These are phyloP conservation scores for Cetraspora pellucida DNA, from an alignment of 192 early-diverging fungal genomes.

Conservation along the genomic window DNA sequence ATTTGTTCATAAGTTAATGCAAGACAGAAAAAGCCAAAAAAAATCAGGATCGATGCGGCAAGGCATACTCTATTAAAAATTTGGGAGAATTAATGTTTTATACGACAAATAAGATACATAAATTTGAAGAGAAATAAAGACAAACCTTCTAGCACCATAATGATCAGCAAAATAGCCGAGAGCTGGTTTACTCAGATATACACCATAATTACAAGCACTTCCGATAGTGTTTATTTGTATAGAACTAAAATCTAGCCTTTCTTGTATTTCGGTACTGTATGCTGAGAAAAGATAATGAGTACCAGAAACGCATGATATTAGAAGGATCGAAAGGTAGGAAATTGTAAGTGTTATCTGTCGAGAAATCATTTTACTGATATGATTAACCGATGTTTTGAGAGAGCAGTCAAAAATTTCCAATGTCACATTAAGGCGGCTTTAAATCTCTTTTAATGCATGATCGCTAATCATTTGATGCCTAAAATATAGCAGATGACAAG, in stretches of 20 bases:
- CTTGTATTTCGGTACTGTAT: constrained; percentile 57
- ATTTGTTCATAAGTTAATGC: constrained; percentile 4
- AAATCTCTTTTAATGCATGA: no score
- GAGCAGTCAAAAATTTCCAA: no score
- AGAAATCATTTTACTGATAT: not conserved
- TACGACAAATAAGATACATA: not conserved
- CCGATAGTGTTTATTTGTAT: constrained; percentile 66
- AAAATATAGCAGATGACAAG: no score
- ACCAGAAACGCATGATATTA: constrained; percentile 57
- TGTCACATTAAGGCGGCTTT: no score
- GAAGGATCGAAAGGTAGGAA: constrained; percentile 48
- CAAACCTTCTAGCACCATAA: constrained; percentile 40
- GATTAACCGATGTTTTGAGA: no score
- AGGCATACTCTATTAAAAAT: not conserved
- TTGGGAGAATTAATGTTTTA: not conserved
- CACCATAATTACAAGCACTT: constrained; percentile 64
- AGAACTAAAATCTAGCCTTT: constrained; percentile 57
- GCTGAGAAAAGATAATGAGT: constrained; percentile 70
- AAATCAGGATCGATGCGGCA: not conserved
- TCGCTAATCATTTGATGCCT: no score
- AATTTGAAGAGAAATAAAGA: not conserved
- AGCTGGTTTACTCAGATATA: constrained; percentile 65
- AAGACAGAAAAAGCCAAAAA: not conserved
- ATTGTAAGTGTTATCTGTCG: constrained; percentile 39
- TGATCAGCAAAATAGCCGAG: constrained; percentile 54